Conservation (phyloP, 2,329 filamentous ascomycete genomes). For the Myriosclerotinia curreyana region DNA sequence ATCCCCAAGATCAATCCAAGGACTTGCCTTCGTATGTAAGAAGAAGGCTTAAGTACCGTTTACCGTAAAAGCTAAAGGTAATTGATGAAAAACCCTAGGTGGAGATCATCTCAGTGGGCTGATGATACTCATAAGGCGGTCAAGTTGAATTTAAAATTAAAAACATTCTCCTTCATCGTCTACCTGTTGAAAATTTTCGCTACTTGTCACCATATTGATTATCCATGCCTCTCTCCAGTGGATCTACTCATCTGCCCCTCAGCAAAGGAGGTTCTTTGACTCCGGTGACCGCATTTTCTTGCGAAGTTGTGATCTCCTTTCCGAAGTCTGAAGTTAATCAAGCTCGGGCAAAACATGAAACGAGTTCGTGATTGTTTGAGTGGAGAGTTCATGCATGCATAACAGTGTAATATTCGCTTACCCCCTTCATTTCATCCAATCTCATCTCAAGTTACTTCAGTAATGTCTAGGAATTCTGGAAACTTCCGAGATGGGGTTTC, state of each 20-base stretch:
- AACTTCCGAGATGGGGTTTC: constrained; percentile 11
- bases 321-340: constrained; percentile 2
- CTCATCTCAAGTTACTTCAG: not conserved
- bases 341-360: constrained; percentile 7
- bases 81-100: constrained; percentile 8
- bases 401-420: constrained; percentile 2
- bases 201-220: not conserved
- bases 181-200: constrained; percentile 5
- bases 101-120: constrained; percentile 14
- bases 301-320: too few relatives aligned
- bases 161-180: not conserved
- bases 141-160: constrained; percentile 1
- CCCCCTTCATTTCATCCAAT: constrained; percentile 15
- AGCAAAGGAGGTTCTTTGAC: constrained; percentile 8
- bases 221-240: constrained; percentile 11
- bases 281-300: constrained; percentile 1
- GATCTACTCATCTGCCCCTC: constrained; percentile 6
- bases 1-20: constrained; percentile 8
- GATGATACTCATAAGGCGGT: constrained; percentile 2
- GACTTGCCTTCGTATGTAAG: constrained; percentile 9
- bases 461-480: not conserved
- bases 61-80: not conserved
- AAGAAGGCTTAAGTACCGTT: constrained; percentile 10
- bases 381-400: constrained; percentile 7
- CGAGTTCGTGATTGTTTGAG: constrained; percentile 3